A percentile compares a stretch with the other conserved stretches of the same genome.
phyloP scores from a whole-genome alignment of 108 stramenopile species.

The Nannochloropsis oceanica region DNA sequence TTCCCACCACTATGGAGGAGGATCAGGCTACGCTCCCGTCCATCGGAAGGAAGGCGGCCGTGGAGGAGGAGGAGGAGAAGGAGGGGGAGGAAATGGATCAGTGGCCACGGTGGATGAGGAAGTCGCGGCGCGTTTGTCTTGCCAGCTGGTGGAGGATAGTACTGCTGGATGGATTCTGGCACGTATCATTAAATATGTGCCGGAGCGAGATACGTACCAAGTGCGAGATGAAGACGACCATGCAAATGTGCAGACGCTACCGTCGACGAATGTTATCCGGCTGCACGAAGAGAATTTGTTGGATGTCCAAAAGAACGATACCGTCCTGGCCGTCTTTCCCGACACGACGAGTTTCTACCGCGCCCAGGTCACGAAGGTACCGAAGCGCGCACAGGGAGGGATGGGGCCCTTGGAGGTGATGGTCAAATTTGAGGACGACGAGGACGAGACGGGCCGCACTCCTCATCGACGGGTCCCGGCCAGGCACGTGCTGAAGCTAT shows the following conservation, averaged over 20 bases:
- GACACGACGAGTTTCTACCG: slow-evolving; percentile 91
- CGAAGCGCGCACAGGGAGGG: not conserved
- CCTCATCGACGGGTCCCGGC: slow-evolving; percentile 76
- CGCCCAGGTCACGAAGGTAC: slow-evolving; percentile 48
- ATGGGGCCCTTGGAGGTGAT: slow-evolving; percentile 63
- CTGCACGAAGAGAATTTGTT: slow-evolving; percentile 55
- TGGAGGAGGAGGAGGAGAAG: not conserved
- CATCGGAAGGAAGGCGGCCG: not conserved
- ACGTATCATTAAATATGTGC: slow-evolving; percentile 9
- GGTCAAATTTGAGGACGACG: slow-evolving; percentile 90
- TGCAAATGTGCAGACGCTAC: not conserved
- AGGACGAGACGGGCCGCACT: slow-evolving; percentile 64
- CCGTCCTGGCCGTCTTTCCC: slow-evolving; percentile 95
- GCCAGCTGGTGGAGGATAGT: not conserved
- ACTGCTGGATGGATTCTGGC: slow-evolving; percentile 7
- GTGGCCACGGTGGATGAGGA: not conserved
- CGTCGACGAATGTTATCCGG: slow-evolving; percentile 10
- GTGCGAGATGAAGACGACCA: slow-evolving; percentile 20
- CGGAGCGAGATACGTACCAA: slow-evolving; percentile 8
- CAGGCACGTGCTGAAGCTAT: slow-evolving; percentile 66
- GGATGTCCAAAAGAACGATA: slow-evolving; percentile 50
- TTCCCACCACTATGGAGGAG: not conserved
- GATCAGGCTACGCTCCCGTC: not conserved
- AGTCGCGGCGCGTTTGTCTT: not conserved
- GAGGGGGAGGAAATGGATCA: not conserved